phyloP scores from a whole-genome alignment of 306 rosid genomes.

The Gastrolobium bilobum region DNA sequence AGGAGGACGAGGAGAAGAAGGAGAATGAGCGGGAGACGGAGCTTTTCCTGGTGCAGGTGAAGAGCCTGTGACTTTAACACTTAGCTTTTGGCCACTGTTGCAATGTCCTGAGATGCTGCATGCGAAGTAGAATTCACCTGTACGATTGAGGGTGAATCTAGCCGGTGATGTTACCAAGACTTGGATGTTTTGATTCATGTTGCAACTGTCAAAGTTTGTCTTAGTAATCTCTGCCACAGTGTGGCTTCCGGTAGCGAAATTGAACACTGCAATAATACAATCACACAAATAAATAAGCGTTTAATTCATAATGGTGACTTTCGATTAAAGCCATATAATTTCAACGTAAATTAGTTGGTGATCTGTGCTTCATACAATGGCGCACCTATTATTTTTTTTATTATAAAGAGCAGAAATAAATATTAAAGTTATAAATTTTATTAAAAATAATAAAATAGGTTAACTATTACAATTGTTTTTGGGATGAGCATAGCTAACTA shows the following conservation, averaged over 20 bases:
- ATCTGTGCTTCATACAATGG: no score
- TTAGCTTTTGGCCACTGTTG: constrained; percentile 53
- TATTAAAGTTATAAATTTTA: no score
- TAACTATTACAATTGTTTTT: no score
- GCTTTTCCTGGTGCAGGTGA: neutral
- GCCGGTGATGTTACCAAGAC: neutral
- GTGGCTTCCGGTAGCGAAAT: neutral
- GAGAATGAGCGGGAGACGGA: neutral
- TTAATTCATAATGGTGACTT: no score
- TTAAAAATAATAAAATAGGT: no score
- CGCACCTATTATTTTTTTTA: no score
- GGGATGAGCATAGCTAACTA: no score
- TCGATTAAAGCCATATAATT: no score
- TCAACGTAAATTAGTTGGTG: no score
- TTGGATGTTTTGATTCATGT: neutral
- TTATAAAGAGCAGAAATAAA: no score
- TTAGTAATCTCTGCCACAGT: neutral
- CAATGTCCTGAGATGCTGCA: constrained; percentile 46
- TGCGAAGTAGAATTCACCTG: constrained; percentile 31
- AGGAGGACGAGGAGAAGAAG: neutral
- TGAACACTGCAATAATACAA: neutral
- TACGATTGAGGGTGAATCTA: neutral
- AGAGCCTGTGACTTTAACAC: constrained; percentile 8
- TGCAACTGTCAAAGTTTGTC: neutral
- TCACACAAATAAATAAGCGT: no score